Evolutionary conservation across 2,329 filamentous ascomycete genomes (phyloP).

Genomic region (Colletotrichum abscissum): DNA sequence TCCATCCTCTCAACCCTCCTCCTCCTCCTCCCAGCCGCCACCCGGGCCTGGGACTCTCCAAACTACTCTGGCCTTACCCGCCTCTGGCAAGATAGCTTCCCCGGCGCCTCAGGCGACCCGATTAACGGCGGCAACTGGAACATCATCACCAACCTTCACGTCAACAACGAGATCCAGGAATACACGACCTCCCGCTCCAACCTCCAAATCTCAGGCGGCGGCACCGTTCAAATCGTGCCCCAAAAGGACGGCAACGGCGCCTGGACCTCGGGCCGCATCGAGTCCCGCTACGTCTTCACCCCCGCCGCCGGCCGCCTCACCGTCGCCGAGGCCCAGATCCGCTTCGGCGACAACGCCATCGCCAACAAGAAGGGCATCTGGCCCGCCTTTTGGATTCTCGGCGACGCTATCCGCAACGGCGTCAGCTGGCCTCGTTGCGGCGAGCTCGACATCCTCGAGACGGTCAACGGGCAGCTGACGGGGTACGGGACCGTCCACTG

Average conservation of each 20-base stretch:
- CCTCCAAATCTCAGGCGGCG: slow-evolving; percentile 61
- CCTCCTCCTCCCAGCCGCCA: slow-evolving; percentile 43
- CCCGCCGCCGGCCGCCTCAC: slow-evolving; percentile 53
- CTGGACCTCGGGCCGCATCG: slow-evolving; percentile 64
- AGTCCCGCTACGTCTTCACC: slow-evolving; percentile 58
- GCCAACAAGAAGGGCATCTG: slow-evolving; percentile 60
- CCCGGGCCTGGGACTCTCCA: slow-evolving; percentile 51
- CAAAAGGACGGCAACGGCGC: slow-evolving; percentile 48
- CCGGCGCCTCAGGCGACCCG: slow-evolving; percentile 46
- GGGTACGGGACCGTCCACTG: slow-evolving; percentile 63
- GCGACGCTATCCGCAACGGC: slow-evolving; percentile 57
- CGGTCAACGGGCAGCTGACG: slow-evolving; percentile 56
- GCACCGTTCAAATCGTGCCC: slow-evolving; percentile 64
- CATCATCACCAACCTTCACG: slow-evolving; percentile 55
- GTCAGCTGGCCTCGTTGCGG: slow-evolving; percentile 61
- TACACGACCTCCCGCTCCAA: slow-evolving; percentile 58
- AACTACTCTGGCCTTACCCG: slow-evolving; percentile 50
- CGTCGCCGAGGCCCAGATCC: slow-evolving; percentile 56
- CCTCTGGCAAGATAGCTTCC: slow-evolving; percentile 58
- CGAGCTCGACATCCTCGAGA: slow-evolving; percentile 64
- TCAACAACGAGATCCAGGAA: slow-evolving; percentile 61
- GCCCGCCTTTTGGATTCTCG: slow-evolving; percentile 66
- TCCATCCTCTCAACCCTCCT: slow-evolving; percentile 31
- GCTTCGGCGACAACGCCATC: slow-evolving; percentile 51
- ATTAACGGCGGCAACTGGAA: slow-evolving; percentile 55